These are phyloP conservation scores for Penicillium cinerascens DNA, from an alignment of 495 filamentous ascomycete genomes.

Conservation along the genomic window DNA sequence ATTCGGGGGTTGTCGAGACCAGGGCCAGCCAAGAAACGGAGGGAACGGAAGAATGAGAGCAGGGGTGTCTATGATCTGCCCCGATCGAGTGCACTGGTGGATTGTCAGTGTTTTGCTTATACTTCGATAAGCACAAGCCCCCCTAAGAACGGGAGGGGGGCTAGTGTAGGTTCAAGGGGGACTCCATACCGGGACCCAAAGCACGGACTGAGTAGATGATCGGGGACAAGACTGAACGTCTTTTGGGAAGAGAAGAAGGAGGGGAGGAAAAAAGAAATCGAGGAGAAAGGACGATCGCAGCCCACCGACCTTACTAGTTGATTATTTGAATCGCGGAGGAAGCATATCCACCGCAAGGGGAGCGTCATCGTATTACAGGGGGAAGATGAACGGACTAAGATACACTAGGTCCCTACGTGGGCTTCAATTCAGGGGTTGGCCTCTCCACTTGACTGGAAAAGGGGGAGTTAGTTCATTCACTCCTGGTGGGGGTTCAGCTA, in stretches of 20 bases:
- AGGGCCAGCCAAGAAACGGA: slow-evolving; percentile 24
- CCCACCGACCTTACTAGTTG: slow-evolving; percentile 21
- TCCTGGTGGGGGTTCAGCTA: background rate
- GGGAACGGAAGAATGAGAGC: background rate
- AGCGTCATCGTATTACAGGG: slow-evolving; percentile 16
- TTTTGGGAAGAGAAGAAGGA: slow-evolving; percentile 1
- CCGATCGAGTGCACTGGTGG: slow-evolving; percentile 2
- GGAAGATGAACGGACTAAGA: slow-evolving; percentile 1
- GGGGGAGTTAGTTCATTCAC: background rate
- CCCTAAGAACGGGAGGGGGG: slow-evolving; percentile 2
- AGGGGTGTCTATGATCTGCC: slow-evolving; percentile 8
- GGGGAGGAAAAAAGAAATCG: slow-evolving; percentile 10
- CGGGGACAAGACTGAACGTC: background rate
- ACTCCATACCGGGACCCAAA: slow-evolving; percentile 4
- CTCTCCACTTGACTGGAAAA: slow-evolving; percentile 3
- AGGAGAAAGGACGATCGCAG: slow-evolving; percentile 17
- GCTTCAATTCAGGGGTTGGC: slow-evolving; percentile 1
- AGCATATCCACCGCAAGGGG: slow-evolving; percentile 13
- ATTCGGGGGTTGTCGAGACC: slow-evolving; percentile 14
- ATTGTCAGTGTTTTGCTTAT: slow-evolving; percentile 5
- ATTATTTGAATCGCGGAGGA: slow-evolving; percentile 7
- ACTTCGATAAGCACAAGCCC: slow-evolving; percentile 9
- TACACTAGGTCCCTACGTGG: background rate
- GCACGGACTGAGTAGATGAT: slow-evolving; percentile 2
- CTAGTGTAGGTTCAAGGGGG: background rate